These are phyloP conservation scores for Huntiella omanensis DNA, from an alignment of 2,329 filamentous ascomycete species.

Conservation along the genomic window DNA sequence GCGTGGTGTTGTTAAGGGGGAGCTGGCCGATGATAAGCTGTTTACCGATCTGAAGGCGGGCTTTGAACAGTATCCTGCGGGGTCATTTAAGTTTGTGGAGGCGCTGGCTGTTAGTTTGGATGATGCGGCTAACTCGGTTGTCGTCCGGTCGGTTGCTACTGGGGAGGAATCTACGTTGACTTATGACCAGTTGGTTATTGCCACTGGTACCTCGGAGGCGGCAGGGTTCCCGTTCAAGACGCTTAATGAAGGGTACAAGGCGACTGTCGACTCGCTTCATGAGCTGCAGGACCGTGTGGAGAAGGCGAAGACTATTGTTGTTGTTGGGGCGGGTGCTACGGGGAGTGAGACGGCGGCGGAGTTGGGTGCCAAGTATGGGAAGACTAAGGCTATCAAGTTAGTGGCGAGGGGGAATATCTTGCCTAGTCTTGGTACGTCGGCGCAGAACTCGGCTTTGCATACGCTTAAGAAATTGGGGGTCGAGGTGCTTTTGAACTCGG, in stretches of 20 bases:
- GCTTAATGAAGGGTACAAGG: conserved; percentile 21
- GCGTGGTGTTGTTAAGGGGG: conserved; percentile 28
- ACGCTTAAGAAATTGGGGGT: conserved; percentile 27
- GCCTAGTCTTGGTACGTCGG: conserved; percentile 13
- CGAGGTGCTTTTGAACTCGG: conserved; percentile 21
- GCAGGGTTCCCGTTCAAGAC: conserved; percentile 29
- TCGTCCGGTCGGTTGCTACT: conserved; percentile 20
- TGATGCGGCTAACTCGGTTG: conserved; percentile 23
- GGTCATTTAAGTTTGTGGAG: conserved; percentile 32
- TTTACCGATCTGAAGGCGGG: conserved; percentile 20
- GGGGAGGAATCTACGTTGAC: conserved; percentile 15
- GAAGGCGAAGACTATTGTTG: conserved; percentile 19
- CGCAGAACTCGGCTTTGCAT: conserved; percentile 21
- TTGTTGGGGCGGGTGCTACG: conserved; percentile 22
- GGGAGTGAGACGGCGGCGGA: conserved; percentile 22
- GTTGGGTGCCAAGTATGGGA: conserved; percentile 18
- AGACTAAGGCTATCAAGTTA: conserved; percentile 15
- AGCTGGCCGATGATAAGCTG: conserved; percentile 24
- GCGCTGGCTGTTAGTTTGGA: conserved; percentile 29
- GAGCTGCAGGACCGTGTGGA: conserved; percentile 21
- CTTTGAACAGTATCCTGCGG: conserved; percentile 28
- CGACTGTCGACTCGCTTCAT: conserved; percentile 23
- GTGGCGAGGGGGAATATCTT: conserved; percentile 11
- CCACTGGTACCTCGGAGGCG: conserved; percentile 18
- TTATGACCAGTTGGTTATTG: conserved; percentile 36